Evolutionary conservation across 495 filamentous ascomycete species (phyloP), one percentile per base, ranked within the genome.

Genomic region (Jackrogersella minutella): DNA sequence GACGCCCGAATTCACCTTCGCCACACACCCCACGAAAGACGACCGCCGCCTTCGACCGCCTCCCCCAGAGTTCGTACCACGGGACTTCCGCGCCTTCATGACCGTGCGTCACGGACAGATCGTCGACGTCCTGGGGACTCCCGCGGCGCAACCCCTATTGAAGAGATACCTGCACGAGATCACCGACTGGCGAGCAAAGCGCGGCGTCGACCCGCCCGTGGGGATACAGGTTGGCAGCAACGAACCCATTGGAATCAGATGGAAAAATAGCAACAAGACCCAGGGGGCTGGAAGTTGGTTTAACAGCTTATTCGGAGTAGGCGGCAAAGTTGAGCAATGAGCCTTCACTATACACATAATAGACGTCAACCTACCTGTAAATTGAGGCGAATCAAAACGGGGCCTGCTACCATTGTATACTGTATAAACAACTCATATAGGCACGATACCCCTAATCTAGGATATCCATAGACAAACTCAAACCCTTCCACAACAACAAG

Each of bases 1-100:
- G 74, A 97, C 93, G 16, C 93, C 93, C 0, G 86, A 89, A 68
- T 97, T 97, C 73, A 90, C 85, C 21, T 89, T 96, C 44, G 78
- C 81, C 51, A 80, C 78, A n/a, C 72, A 80, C 49, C 75, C 77
- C 2, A 84, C 78, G 9, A 80, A 84, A 0, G 87, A 89, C 65
- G 79, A 80, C 79, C 85, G 9, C 79, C 79, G 46, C 76, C n/a
- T n/a, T n/a, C n/a, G 86, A 44, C 81, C 84, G 11, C 68, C 77
- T 6, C 55, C 84, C 39, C 82, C 81, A 3, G 44, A 34, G 10
- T 46, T 58, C 33, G 46, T 81, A 6, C 74, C 76, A 1, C 22
- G 68, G 0, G 65, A 65, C 21, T 70, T 79, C 41, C 58, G 24
- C n/a, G 56, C 59, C 4, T 5, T 53, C 7, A 62, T 50, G 59